Conservation (phyloP, 305 asterid species). For the Solanum hybrid region DNA sequence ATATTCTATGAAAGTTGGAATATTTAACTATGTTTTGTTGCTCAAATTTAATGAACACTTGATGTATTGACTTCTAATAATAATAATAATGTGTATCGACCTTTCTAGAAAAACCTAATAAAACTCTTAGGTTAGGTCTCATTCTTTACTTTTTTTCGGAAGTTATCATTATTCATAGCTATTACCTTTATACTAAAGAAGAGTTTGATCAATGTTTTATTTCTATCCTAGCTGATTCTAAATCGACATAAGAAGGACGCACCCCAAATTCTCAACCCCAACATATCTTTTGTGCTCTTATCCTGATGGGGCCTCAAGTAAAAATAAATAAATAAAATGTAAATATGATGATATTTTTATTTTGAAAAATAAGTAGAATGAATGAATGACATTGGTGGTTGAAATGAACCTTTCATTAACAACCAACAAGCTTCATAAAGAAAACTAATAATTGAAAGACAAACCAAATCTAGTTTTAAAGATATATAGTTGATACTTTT, state of each 20-base stretch:
- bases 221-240: background rate
- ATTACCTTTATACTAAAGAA: no score
- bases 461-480: background rate
- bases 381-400: background rate
- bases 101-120: no score
- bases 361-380: background rate
- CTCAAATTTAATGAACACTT: background rate
- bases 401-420: slow-evolving; percentile 1
- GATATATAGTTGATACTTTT: background rate
- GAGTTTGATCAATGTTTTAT: background rate
- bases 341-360: background rate
- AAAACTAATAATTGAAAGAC: background rate
- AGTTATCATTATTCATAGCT: background rate
- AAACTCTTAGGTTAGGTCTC: no score
- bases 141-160: no score
- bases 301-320: background rate
- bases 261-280: background rate
- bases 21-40: background rate
- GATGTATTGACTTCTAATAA: background rate
- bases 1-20: background rate
- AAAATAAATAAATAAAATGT: background rate
- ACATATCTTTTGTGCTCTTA: background rate
- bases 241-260: no score
- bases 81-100: background rate
- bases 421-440: slow-evolving; percentile 7